Evolutionary conservation across 768 basidiomycete species (phyloP).

Genomic region (Boletus reticuloceps): DNA sequence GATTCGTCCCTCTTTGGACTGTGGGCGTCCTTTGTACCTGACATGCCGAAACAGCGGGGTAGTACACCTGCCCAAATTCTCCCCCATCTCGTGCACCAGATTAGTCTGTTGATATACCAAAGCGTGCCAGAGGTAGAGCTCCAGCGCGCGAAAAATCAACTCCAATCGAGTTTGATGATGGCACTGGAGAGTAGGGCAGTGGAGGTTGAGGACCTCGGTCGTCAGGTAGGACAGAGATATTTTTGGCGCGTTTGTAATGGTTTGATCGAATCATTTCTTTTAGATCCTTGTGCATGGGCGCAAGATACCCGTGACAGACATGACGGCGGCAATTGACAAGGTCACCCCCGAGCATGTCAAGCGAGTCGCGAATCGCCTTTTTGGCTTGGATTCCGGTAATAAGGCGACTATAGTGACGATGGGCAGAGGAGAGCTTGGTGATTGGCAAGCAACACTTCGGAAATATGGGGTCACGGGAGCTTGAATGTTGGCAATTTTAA

Average conservation of each 20-base stretch:
- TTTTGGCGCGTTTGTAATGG: background rate
- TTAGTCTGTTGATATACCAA: slow-evolving; percentile 76
- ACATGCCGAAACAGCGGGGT: slow-evolving; percentile 50
- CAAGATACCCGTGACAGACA: slow-evolving; percentile 85
- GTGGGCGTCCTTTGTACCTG: slow-evolving; percentile 79
- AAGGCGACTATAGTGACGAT: slow-evolving; percentile 80
- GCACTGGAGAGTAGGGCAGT: slow-evolving; percentile 84
- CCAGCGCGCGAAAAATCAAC: slow-evolving; percentile 89
- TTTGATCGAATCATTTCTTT: slow-evolving; percentile 2
- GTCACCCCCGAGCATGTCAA: slow-evolving; percentile 69
- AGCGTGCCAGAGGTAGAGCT: slow-evolving; percentile 69
- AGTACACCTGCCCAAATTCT: slow-evolving; percentile 71
- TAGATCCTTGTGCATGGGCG: slow-evolving; percentile 84
- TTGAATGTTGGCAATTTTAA: slow-evolving; percentile 4
- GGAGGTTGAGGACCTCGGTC: slow-evolving; percentile 86
- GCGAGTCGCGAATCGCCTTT: slow-evolving; percentile 73
- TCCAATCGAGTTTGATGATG: slow-evolving; percentile 92
- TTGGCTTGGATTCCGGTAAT: slow-evolving; percentile 59
- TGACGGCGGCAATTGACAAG: slow-evolving; percentile 82
- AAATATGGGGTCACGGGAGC: slow-evolving; percentile 64
- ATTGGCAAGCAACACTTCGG: slow-evolving; percentile 58
- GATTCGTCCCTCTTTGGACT: slow-evolving; percentile 94
- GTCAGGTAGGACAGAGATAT: slow-evolving; percentile 57
- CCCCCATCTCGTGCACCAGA: slow-evolving; percentile 83
- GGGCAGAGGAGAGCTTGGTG: slow-evolving; percentile 76